Evolutionary conservation across 768 basidiomycete species (phyloP).

Genomic region (Pleurotus giganteus): DNA sequence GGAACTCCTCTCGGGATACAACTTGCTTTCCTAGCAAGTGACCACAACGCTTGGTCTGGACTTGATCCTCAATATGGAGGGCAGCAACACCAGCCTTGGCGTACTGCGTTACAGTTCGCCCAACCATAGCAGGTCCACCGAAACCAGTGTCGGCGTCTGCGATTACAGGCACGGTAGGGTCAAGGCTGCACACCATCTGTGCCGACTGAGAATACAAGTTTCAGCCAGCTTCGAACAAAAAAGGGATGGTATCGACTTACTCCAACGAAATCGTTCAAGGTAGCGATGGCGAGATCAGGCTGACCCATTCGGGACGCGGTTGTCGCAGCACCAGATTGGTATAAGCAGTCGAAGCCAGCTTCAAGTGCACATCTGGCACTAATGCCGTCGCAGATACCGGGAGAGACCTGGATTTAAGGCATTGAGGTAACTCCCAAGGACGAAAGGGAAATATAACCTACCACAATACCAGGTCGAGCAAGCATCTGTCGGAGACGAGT

Average conservation of each 20-base stretch:
- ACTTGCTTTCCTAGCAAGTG: slow-evolving; percentile 81
- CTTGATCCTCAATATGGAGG: slow-evolving; percentile 80
- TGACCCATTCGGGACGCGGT: slow-evolving; percentile 77
- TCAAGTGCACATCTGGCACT: slow-evolving; percentile 78
- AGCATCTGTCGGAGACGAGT: slow-evolving; percentile 72
- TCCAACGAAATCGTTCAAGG: slow-evolving; percentile 72
- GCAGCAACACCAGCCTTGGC: slow-evolving; percentile 67
- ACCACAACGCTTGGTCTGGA: slow-evolving; percentile 79
- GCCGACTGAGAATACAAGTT: slow-evolving; percentile 40
- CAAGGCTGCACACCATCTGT: slow-evolving; percentile 65
- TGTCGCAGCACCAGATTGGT: slow-evolving; percentile 80
- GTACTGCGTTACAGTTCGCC: slow-evolving; percentile 71
- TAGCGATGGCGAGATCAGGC: slow-evolving; percentile 76
- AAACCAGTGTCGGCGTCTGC: slow-evolving; percentile 85
- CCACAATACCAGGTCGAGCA: slow-evolving; percentile 72
- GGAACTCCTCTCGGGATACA: slow-evolving; percentile 72
- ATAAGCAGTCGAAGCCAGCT: slow-evolving; percentile 74
- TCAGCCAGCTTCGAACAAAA: neutral
- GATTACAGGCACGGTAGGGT: slow-evolving; percentile 67
- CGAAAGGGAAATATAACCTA: slow-evolving; percentile 29
- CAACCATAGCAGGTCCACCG: slow-evolving; percentile 72
- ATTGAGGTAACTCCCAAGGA: neutral
- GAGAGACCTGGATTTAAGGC: slow-evolving; percentile 50
- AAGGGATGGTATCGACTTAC: slow-evolving; percentile 24
- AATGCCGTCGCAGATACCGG: slow-evolving; percentile 80